Conservation (phyloP, 2,329 filamentous ascomycete genomes). For the Amauroascus niger region DNA sequence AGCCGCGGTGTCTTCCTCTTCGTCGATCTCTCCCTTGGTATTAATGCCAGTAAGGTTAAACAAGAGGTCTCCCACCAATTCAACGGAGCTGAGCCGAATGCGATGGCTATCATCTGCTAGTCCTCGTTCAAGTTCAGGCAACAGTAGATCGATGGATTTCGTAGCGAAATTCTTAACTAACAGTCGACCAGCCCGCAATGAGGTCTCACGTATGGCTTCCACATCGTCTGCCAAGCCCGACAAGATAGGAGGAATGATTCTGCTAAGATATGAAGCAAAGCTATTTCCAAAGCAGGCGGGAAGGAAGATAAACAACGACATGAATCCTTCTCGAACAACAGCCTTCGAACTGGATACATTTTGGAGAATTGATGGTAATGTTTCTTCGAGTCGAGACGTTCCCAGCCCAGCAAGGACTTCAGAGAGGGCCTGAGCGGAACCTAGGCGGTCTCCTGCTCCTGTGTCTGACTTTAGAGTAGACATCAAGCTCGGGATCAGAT, state of each 20-base stretch:
- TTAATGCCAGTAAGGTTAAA: slow-evolving; percentile 97
- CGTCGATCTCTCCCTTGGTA: slow-evolving; percentile 63
- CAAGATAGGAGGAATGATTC: slow-evolving; percentile 90
- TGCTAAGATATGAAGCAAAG: slow-evolving; percentile 89
- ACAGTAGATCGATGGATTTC: slow-evolving; percentile 81
- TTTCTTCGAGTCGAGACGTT: slow-evolving; percentile 86
- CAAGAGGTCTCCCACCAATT: slow-evolving; percentile 88
- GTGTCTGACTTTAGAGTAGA: slow-evolving; percentile 94
- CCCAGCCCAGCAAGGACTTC: slow-evolving; percentile 94
- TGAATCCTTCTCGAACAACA: slow-evolving; percentile 91
- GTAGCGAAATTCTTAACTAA: slow-evolving; percentile 98
- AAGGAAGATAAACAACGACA: slow-evolving; percentile 98
- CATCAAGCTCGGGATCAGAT: slow-evolving; percentile 97
- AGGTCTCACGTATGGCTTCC: slow-evolving; percentile 94
- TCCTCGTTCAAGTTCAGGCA: slow-evolving; percentile 91
- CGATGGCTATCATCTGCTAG: slow-evolving; percentile 96
- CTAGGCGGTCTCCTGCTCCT: slow-evolving; percentile 87
- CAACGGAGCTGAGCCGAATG: slow-evolving; percentile 95
- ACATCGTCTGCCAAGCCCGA: slow-evolving; percentile 90
- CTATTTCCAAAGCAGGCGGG: slow-evolving; percentile 98
- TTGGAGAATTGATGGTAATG: slow-evolving; percentile 86
- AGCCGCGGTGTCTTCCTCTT: slow-evolving; percentile 65
- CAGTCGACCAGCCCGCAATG: slow-evolving; percentile 81
- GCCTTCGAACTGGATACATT: slow-evolving; percentile 88
- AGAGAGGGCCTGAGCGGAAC: slow-evolving; percentile 89